Conservation (phyloP, 1,284 basidiomycete genomes). For the Sanguinoderma infundibulare region DNA sequence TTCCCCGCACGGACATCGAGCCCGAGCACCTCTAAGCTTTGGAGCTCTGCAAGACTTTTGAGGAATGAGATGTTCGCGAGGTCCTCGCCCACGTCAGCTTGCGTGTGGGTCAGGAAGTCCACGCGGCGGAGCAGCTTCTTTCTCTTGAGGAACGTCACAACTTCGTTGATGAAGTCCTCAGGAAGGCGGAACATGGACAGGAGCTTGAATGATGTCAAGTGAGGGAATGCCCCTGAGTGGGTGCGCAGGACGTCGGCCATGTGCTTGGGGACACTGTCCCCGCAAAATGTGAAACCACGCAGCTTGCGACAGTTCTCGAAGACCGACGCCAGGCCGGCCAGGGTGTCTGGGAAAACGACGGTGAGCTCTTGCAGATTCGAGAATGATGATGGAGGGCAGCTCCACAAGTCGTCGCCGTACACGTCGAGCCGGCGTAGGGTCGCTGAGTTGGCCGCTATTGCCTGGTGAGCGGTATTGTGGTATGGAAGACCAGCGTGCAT, state of each 20-base stretch:
- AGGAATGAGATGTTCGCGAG: not conserved
- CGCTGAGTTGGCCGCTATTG: not conserved
- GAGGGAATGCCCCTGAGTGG: slow-evolving; percentile 9
- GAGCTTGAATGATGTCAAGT: slow-evolving; percentile 21
- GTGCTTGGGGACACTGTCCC: not conserved
- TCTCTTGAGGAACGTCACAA: slow-evolving; percentile 12
- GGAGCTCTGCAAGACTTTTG: not conserved
- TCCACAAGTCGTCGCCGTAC: not conserved
- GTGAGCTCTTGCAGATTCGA: not conserved
- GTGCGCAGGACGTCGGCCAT: not conserved
- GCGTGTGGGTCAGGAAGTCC: not conserved
- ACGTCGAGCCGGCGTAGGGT: not conserved
- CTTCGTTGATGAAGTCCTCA: not conserved
- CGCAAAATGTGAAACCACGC: not conserved
- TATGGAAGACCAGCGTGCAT: not conserved
- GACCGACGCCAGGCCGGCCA: not conserved
- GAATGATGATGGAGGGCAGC: not conserved
- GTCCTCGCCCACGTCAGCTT: not conserved
- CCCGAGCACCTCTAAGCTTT: not conserved
- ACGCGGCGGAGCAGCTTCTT: slow-evolving; percentile 1
- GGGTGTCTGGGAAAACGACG: not conserved
- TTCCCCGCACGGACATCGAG: not conserved
- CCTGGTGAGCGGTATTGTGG: not conserved
- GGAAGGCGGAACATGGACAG: not conserved
- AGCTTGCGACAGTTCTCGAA: not conserved